A percentile compares a stretch with the other conserved stretches of the same genome.
phyloP scores from a whole-genome alignment of 1,284 basidiomycete genomes.

The Austroboletus olivaceoglutinosus region DNA sequence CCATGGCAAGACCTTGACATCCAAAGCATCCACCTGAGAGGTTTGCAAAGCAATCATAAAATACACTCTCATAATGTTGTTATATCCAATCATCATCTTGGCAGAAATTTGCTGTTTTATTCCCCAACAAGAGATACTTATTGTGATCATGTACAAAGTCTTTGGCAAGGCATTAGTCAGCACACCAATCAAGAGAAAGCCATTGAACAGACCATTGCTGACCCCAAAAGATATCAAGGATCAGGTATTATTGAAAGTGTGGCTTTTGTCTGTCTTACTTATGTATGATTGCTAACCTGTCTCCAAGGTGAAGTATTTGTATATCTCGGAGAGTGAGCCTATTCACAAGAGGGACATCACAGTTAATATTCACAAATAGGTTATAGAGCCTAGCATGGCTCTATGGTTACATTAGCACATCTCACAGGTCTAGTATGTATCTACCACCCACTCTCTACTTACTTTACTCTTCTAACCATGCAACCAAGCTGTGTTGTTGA shows the following conservation, averaged over 20 bases:
- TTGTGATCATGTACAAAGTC: constrained; percentile 71
- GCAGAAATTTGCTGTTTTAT: constrained; percentile 90
- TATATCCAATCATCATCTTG: constrained; percentile 93
- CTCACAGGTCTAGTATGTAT: too few relatives aligned
- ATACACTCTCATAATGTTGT: constrained; percentile 92
- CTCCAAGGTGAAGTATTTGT: constrained; percentile 62
- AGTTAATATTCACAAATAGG: too few relatives aligned
- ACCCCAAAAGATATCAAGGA: constrained; percentile 86
- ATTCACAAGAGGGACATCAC: constrained; percentile 38
- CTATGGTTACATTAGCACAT: too few relatives aligned
- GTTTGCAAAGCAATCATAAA: constrained; percentile 86
- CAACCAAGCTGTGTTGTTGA: too few relatives aligned
- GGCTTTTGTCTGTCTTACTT: not conserved
- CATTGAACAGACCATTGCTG: constrained; percentile 61
- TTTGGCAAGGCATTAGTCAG: constrained; percentile 79
- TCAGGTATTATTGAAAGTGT: constrained; percentile 82
- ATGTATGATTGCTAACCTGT: constrained; percentile 1
- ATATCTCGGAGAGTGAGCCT: constrained; percentile 41
- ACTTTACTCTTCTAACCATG: too few relatives aligned
- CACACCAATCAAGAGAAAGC: constrained; percentile 52
- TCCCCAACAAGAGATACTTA: constrained; percentile 82
- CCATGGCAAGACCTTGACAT: constrained; percentile 92
- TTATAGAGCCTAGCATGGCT: too few relatives aligned
- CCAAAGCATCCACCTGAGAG: constrained; percentile 81
- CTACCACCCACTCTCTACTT: too few relatives aligned